Evolutionary conservation across 192 early-diverging fungal genomes (phyloP), one percentile per base, ranked within the genome.

Genomic region (Jimgerdemannia flammicorona): DNA sequence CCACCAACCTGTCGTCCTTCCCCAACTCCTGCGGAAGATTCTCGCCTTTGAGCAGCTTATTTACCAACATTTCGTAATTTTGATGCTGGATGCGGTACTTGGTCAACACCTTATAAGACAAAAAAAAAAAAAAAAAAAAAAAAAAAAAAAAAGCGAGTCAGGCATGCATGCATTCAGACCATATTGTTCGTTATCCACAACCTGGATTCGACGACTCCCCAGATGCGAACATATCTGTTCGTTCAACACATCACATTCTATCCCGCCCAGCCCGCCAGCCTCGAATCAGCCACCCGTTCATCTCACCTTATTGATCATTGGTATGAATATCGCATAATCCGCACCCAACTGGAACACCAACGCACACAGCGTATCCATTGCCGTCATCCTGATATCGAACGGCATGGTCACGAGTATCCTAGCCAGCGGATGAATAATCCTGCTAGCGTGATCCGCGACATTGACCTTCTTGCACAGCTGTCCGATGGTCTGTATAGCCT

Each of bases 251-350:
- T 29, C 29, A 29, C 29, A 29, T 29, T 29, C 29, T 1, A 1
- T 29, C 29, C 29, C 29, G 29, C 29, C 29, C 29, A 29, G 29
- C 29, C 29, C 29, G 29, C 29, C 29, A 29, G 29, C 29, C 29
- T 29, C 29, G 29, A 29, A 29, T 29, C 29, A 29, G 1, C 66
- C 9, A 43, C 29, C 29, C 29, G 29, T 29, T 29, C 29, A 44
- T 40, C 78, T 63, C 71, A 91, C 91, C 80, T 95, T 94, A 76
- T 91, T 89, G 67, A 99, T 91, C 70, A 92, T 92, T 3, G 95
- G 93, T 72, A 96, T 90, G 75, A 96, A 99, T 67, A 95, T 89
- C 17, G 91, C 81, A 83, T 95, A 99, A 54, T 96, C 95, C 39
- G 88, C 83, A 64, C 90, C 92, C 42, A 99, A 84, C 77, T 98